Evolutionary conservation across 2,329 filamentous ascomycete genomes (phyloP).

Genomic region (Incumbomyces lentus): DNA sequence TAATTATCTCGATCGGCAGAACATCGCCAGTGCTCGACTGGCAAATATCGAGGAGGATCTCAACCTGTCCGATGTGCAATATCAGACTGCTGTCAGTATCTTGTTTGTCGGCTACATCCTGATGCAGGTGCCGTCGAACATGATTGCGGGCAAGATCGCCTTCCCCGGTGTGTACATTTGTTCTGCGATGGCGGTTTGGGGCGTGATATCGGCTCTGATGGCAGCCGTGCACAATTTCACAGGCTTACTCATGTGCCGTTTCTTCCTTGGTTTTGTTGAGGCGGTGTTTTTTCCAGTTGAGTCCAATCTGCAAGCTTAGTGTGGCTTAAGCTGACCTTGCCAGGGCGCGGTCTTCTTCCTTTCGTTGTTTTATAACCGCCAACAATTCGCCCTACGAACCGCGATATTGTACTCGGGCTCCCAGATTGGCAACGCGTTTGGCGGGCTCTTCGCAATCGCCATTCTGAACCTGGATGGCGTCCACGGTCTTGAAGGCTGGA

Average conservation of each 20-base stretch:
- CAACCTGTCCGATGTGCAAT: conserved; percentile 12
- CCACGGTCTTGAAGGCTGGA: conserved; percentile 47
- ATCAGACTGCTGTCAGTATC: conserved; percentile 34
- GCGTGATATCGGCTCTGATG: conserved; percentile 48
- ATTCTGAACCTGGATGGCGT: conserved; percentile 49
- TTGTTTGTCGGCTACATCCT: conserved; percentile 51
- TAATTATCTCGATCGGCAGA: conserved; percentile 59
- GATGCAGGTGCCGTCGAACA: conserved; percentile 42
- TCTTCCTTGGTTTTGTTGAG: conserved; percentile 53
- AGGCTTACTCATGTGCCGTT: conserved; percentile 46
- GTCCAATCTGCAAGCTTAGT: not conserved
- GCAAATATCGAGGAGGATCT: conserved; percentile 42
- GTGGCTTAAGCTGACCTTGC: conserved; percentile 22
- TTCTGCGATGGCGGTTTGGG: conserved; percentile 49
- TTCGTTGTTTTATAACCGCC: conserved; percentile 56
- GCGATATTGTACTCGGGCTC: conserved; percentile 47
- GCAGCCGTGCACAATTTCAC: conserved; percentile 44
- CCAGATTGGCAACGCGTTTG: conserved; percentile 53
- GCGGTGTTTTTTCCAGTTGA: conserved; percentile 48
- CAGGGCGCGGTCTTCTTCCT: conserved; percentile 50
- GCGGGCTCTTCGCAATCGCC: conserved; percentile 48
- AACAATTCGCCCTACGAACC: conserved; percentile 47
- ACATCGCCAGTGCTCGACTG: conserved; percentile 46
- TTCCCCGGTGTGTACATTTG: conserved; percentile 42
- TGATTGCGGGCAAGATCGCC: conserved; percentile 40